phyloP scores from a whole-genome alignment of 768 basidiomycete species.

The Boletales sp. region DNA sequence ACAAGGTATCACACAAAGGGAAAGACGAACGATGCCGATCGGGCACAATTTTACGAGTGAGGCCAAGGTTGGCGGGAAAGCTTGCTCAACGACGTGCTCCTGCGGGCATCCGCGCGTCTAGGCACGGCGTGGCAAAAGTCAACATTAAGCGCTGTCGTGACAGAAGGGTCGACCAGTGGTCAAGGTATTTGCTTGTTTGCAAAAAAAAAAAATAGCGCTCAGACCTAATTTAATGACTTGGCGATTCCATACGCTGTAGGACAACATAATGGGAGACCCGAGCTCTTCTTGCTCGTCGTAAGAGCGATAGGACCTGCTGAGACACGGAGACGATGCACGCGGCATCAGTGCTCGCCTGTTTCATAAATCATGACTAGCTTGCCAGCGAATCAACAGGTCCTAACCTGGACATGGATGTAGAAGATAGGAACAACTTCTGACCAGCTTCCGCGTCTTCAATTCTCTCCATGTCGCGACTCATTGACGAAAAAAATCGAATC shows the following conservation, averaged over 20 bases:
- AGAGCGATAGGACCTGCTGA: too few species aligned
- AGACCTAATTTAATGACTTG: not conserved
- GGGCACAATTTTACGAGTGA: too few species aligned
- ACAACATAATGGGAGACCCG: not conserved
- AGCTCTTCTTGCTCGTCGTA: not conserved
- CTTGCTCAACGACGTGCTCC: not conserved
- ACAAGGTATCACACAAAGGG: too few species aligned
- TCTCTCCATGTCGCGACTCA: not conserved
- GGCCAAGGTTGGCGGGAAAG: not conserved
- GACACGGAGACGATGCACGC: not conserved
- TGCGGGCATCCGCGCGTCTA: not conserved
- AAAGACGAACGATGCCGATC: too few species aligned
- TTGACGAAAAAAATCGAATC: conserved; percentile 1
- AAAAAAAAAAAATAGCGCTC: too few species aligned
- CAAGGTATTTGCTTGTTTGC: too few species aligned
- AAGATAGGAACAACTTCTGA: not conserved
- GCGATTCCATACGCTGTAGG: not conserved
- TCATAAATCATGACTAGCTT: not conserved
- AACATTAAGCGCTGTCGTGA: not conserved
- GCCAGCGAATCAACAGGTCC: not conserved
- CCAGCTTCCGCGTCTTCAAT: conserved; percentile 10
- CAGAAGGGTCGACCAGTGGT: too few species aligned
- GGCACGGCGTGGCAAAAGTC: not conserved
- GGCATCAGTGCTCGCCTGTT: not conserved
- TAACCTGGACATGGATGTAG: not conserved